Evolutionary conservation across 164 flowering plant species (phyloP).

Genomic region (Amborella trichopoda): DNA sequence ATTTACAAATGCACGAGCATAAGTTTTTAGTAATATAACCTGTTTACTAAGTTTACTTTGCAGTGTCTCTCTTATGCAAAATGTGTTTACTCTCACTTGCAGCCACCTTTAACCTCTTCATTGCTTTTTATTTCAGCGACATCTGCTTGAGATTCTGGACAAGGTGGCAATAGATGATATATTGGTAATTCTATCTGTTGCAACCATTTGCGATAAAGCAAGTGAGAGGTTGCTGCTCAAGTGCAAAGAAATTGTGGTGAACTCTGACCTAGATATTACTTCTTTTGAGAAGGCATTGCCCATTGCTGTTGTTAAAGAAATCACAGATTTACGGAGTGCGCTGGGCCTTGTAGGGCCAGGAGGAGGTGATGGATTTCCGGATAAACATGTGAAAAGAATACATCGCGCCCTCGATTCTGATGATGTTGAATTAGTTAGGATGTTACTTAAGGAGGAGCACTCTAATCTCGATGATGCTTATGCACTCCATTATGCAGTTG

Average conservation of each 20-base stretch:
- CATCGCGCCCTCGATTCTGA: conserved; percentile 86
- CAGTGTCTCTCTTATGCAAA: too few species aligned
- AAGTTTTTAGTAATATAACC: too few species aligned
- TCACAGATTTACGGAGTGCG: conserved; percentile 33
- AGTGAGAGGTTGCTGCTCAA: conserved; percentile 38
- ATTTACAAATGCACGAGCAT: too few species aligned
- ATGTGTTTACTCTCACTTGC: too few species aligned
- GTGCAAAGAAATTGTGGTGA: conserved; percentile 42
- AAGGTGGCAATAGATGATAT: conserved; percentile 58
- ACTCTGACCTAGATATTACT: conserved; percentile 54
- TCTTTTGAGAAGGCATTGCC: conserved; percentile 67
- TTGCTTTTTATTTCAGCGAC: conserved; percentile 33
- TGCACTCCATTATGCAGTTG: conserved; percentile 91
- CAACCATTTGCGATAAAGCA: conserved; percentile 41
- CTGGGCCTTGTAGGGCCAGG: conserved; percentile 20
- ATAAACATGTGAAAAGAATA: conserved; percentile 73
- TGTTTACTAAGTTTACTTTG: too few species aligned
- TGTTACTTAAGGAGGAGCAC: conserved; percentile 69
- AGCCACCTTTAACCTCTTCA: too few species aligned
- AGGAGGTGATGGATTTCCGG: conserved; percentile 31
- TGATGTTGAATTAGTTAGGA: conserved; percentile 77
- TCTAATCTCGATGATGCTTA: conserved; percentile 71
- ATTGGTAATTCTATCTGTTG: conserved; percentile 52
- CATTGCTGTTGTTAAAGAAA: conserved; percentile 33
- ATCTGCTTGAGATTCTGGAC: conserved; percentile 56